Percentiles rank a stretch among this genome's conserved stretches.
These are phyloP conservation scores for Phytophthora pluvialis DNA, from an alignment of 352 stramenopile genomes.

Conservation along the genomic window DNA sequence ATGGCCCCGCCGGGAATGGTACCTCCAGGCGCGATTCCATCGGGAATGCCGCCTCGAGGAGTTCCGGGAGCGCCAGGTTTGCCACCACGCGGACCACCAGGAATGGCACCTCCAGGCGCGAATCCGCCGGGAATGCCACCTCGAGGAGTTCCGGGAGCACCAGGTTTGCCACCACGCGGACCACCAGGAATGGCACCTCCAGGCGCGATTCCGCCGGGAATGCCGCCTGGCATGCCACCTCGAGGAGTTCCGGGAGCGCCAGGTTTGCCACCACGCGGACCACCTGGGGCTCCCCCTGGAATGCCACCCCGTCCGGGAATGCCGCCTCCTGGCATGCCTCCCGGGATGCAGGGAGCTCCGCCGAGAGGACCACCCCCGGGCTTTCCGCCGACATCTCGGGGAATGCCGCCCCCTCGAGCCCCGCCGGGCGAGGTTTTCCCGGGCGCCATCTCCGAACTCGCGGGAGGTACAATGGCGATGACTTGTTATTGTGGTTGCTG, in stretches of 20 bases:
- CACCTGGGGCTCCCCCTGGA: constrained; percentile 31
- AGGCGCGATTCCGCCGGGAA: constrained; percentile 22
- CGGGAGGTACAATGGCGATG: constrained; percentile 14
- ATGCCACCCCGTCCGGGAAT: constrained; percentile 26
- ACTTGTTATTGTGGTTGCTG: not conserved
- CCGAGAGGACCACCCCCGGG: constrained; percentile 22
- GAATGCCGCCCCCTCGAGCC: constrained; percentile 20
- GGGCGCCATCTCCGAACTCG: constrained; percentile 10
- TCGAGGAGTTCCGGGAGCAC: constrained; percentile 27
- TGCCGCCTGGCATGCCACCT: constrained; percentile 34
- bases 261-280: constrained; percentile 25
- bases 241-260: constrained; percentile 27
- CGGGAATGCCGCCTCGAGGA: constrained; percentile 34
- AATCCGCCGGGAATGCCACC: constrained; percentile 26
- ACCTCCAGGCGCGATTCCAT: constrained; percentile 19
- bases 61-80: constrained; percentile 27
- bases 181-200: constrained; percentile 31
- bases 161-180: constrained; percentile 18
- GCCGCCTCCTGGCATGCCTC: constrained; percentile 27
- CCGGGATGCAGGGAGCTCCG: constrained; percentile 26
- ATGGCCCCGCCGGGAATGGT: constrained; percentile 30
- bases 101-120: constrained; percentile 28
- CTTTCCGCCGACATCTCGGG: constrained; percentile 20
- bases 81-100: constrained; percentile 18
- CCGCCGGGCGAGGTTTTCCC: constrained; percentile 5